These are phyloP conservation scores for Lichtheimia ornata DNA, from an alignment of 371 early-diverging fungal species.

Conservation along the genomic window DNA sequence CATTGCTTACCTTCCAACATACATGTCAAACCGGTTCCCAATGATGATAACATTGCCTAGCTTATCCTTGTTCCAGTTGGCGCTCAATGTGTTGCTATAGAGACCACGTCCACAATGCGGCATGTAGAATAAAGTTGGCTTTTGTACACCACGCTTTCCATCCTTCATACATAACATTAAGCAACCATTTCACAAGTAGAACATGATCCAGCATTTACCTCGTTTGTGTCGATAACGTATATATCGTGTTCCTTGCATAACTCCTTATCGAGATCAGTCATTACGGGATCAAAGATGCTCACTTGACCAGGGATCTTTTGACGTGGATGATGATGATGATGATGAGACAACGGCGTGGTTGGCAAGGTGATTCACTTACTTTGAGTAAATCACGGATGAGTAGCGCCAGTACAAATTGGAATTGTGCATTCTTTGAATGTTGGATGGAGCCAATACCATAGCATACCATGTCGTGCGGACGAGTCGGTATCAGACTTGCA, in stretches of 20 bases:
- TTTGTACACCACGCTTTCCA: constrained; percentile 22
- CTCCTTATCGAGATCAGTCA: constrained; percentile 58
- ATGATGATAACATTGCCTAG: constrained; percentile 44
- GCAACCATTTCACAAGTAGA: not conserved
- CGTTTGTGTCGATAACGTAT: constrained; percentile 46
- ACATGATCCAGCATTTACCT: constrained; percentile 19
- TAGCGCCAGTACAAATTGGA: constrained; percentile 58
- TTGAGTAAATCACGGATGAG: constrained; percentile 49
- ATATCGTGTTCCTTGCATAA: constrained; percentile 38
- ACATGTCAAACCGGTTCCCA: constrained; percentile 62
- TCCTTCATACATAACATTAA: constrained; percentile 14
- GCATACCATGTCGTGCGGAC: constrained; percentile 53
- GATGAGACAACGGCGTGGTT: not conserved
- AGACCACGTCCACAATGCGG: constrained; percentile 71
- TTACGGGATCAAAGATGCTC: constrained; percentile 66
- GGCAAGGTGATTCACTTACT: constrained; percentile 22
- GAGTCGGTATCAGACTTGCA: constrained; percentile 20
- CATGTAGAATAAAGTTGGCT: constrained; percentile 66
- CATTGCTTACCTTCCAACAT: constrained; percentile 53
- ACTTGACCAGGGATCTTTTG: constrained; percentile 33
- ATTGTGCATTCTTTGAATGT: constrained; percentile 57
- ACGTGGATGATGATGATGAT: not conserved
- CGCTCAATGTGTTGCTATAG: constrained; percentile 62
- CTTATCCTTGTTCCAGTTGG: constrained; percentile 52
- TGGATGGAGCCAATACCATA: constrained; percentile 70